Evolutionary conservation across 768 basidiomycete species (phyloP), one percentile per base, ranked within the genome.

Genomic region (Melanogaster broomeanus): DNA sequence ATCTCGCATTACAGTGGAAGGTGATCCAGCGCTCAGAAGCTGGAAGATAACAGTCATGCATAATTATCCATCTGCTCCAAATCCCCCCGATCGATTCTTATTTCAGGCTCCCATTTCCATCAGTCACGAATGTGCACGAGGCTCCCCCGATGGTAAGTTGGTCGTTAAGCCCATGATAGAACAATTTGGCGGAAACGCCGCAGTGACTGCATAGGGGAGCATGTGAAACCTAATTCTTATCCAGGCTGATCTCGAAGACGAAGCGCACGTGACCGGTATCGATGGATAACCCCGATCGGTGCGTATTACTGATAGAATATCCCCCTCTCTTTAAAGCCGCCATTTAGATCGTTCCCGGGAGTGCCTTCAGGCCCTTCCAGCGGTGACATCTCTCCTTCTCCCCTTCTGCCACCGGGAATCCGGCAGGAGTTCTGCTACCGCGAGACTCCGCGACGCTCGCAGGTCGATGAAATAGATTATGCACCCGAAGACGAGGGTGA

Each of bases 171-270:
- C 48, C 42, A 46, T 55, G 52, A 62, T 43, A 11, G 15, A 22
- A 25, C 18, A 33, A 30, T 44, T n/a, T n/a, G 19, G 53, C 39
- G 47, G 45, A 56, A 55, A 15, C n/a, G 49, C 42, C 54, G 51
- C 52, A 57, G 22, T 48, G 33, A n/a, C 46, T 35, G 42, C 45
- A 31, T 27, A 11, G 35, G 30, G 21, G 21, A 4, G 22, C 45
- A 58, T 60, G 55, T 40, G 52, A 61, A n/a, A 58, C 25, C 2
- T 15, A 1, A 18, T 55, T 39, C 56, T 45, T 52, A 61, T 59
- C 61, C 56, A 18, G 40, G 28, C 30, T 59, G 56, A 69, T 68
- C 61, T 67, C 57, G 54, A 55, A 59, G 57, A 53, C 27, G 30
- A 27, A 45, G 11, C 21, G 12, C 24, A 25, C 11, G 28, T 22